A percentile compares a stretch with the other conserved stretches of the same genome.
Conservation (phyloP, 1,139 yeast genomes). For the Meyerozyma athensensis region DNA sequence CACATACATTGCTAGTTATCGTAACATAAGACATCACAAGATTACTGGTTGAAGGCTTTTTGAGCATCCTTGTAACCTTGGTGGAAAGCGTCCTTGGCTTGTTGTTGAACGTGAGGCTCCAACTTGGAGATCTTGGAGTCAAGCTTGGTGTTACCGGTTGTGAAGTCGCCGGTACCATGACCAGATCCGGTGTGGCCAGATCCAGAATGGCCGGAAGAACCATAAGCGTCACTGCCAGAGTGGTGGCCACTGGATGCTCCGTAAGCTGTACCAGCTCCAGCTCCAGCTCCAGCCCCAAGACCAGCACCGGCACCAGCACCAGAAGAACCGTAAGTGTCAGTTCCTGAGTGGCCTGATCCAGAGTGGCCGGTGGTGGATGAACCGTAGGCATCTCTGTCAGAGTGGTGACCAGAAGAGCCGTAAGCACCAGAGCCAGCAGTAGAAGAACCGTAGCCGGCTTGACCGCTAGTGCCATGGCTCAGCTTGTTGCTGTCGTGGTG, state of each 20-base stretch:
- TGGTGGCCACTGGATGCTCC: conserved; percentile 5
- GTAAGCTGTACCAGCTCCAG: conserved; percentile 1
- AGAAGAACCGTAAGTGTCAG: conserved; percentile 12
- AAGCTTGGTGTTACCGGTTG: conserved; percentile 32
- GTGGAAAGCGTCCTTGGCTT: conserved; percentile 36
- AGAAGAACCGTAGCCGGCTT: conserved; percentile 3
- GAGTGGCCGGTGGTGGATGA: conserved; percentile 10
- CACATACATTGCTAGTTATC: not conserved
- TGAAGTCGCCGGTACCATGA: conserved; percentile 13
- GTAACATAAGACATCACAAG: not conserved
- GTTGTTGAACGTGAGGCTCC: conserved; percentile 30
- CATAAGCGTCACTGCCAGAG: conserved; percentile 4
- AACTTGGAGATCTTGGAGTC: conserved; percentile 30
- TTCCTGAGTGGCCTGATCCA: conserved; percentile 9
- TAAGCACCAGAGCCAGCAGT: conserved; percentile 5
- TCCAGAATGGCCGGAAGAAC: conserved; percentile 1
- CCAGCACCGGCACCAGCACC: conserved; percentile 10
- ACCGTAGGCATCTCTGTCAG: conserved; percentile 7
- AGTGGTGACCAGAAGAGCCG: conserved; percentile 7
- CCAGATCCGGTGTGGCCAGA: conserved; percentile 4
- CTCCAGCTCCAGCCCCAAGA: conserved; percentile 6
- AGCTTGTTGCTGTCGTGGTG: not conserved
- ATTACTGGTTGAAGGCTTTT: conserved; percentile 19
- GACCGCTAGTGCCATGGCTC: conserved; percentile 4
- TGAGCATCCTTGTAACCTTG: conserved; percentile 36